Evolutionary conservation across 495 filamentous ascomycete genomes (phyloP).

Genomic region (Podospora pseudoanserina): DNA sequence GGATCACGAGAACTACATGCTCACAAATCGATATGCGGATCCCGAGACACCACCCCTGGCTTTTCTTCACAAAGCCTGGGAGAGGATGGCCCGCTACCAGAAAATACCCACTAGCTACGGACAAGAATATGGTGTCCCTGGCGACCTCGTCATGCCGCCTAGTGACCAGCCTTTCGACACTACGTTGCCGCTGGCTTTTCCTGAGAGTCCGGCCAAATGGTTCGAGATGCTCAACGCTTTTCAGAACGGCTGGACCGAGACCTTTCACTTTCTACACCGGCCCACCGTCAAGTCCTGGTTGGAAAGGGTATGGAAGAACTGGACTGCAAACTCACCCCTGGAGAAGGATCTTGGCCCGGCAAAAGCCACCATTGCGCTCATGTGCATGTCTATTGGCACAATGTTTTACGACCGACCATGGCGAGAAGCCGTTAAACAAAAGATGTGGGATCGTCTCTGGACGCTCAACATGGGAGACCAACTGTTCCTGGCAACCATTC

Average conservation of each 20-base stretch:
- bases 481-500: slow-evolving; percentile 15
- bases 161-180: slow-evolving; percentile 24
- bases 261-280: slow-evolving; percentile 28
- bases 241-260: slow-evolving; percentile 22
- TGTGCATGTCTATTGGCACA: slow-evolving; percentile 27
- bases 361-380: slow-evolving; percentile 24
- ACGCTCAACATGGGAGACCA: slow-evolving; percentile 23
- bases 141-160: not conserved
- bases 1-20: slow-evolving; percentile 17
- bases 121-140: not conserved
- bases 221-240: slow-evolving; percentile 21
- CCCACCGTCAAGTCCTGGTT: slow-evolving; percentile 19
- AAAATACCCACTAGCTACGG: not conserved
- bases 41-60: slow-evolving; percentile 24
- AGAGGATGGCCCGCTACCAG: slow-evolving; percentile 17
- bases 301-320: slow-evolving; percentile 20
- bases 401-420: slow-evolving; percentile 13
- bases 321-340: slow-evolving; percentile 9
- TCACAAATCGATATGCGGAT: slow-evolving; percentile 19
- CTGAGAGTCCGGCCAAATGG: slow-evolving; percentile 11
- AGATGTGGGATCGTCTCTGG: slow-evolving; percentile 17
- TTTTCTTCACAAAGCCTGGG: slow-evolving; percentile 28
- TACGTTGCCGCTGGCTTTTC: slow-evolving; percentile 8
- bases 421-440: slow-evolving; percentile 5
- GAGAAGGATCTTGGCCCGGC: slow-evolving; percentile 19